Percentiles rank a stretch among this genome's conserved stretches.
Evolutionary conservation across 768 basidiomycete genomes (phyloP).

Genomic region (Auriculariales sp.): DNA sequence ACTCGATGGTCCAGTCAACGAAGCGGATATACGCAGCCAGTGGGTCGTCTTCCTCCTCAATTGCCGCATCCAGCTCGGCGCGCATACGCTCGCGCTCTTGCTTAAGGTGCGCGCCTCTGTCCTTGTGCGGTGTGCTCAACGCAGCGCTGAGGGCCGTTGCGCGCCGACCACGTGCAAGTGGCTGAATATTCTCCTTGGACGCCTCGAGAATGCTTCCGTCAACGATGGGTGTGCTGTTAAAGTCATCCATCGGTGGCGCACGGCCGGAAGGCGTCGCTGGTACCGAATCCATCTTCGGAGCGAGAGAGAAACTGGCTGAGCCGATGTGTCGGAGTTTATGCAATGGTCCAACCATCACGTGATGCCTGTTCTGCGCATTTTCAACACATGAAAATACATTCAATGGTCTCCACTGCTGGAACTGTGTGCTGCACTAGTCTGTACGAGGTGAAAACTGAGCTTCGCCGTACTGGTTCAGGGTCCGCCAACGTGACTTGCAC

Average conservation of each 20-base stretch:
- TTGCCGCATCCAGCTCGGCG: constrained; percentile 44
- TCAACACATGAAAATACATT: too few relatives aligned
- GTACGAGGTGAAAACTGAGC: too few relatives aligned
- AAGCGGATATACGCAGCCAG: constrained; percentile 76
- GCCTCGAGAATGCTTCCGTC: constrained; percentile 74
- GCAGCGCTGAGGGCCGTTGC: constrained; percentile 65
- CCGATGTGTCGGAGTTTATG: too few relatives aligned
- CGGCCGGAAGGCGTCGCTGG: neutral
- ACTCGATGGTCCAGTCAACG: constrained; percentile 78
- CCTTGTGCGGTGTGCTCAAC: constrained; percentile 61
- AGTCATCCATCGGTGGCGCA: neutral
- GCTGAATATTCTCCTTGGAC: constrained; percentile 79
- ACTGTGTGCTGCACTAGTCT: too few relatives aligned
- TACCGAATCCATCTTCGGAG: neutral
- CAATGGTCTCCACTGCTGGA: too few relatives aligned
- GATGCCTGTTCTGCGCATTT: too few relatives aligned
- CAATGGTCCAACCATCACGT: too few relatives aligned
- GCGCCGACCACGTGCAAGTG: constrained; percentile 62
- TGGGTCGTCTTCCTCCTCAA: constrained; percentile 68
- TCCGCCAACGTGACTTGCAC: too few relatives aligned
- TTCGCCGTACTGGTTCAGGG: too few relatives aligned
- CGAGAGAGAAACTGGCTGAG: too few relatives aligned
- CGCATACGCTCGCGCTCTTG: constrained; percentile 41
- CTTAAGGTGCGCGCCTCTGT: constrained; percentile 38
- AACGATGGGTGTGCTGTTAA: constrained; percentile 29